Evolutionary conservation across 2,329 filamentous ascomycete genomes (phyloP).

Genomic region (Chaetomiaceae sp.): DNA sequence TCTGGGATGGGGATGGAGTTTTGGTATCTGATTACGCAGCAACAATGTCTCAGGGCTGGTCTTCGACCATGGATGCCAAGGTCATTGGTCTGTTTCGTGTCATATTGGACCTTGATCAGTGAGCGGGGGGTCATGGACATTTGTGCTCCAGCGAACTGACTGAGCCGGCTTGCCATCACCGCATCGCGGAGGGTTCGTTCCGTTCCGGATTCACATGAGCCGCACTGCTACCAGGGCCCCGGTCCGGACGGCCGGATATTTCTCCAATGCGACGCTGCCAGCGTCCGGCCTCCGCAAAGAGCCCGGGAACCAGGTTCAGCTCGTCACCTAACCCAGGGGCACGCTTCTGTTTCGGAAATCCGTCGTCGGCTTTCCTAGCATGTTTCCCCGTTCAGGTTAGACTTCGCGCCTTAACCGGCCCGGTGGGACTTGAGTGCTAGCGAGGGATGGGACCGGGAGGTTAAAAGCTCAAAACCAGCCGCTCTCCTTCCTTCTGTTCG

Average conservation of each 20-base stretch:
- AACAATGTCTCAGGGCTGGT: no score
- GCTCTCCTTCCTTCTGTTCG: no score
- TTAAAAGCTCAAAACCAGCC: no score
- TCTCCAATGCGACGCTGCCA: background rate
- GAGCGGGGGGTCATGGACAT: no score
- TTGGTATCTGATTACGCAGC: no score
- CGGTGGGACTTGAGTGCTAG: no score
- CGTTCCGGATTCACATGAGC: background rate
- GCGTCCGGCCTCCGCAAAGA: background rate
- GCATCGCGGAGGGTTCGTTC: background rate
- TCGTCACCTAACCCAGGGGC: background rate
- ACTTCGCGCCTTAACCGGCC: background rate
- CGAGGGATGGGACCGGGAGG: no score
- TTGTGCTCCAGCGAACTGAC: no score
- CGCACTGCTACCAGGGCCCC: background rate
- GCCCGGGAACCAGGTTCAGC: background rate
- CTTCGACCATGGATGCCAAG: no score
- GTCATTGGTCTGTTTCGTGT: no score
- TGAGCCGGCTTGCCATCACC: background rate
- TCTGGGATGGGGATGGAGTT: no score
- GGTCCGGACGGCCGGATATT: background rate
- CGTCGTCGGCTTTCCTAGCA: background rate
- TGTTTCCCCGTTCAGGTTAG: background rate
- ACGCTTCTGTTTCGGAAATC: background rate
- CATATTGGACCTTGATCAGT: no score